phyloP scores from a whole-genome alignment of 768 basidiomycete genomes.

The Russula vinacea region DNA sequence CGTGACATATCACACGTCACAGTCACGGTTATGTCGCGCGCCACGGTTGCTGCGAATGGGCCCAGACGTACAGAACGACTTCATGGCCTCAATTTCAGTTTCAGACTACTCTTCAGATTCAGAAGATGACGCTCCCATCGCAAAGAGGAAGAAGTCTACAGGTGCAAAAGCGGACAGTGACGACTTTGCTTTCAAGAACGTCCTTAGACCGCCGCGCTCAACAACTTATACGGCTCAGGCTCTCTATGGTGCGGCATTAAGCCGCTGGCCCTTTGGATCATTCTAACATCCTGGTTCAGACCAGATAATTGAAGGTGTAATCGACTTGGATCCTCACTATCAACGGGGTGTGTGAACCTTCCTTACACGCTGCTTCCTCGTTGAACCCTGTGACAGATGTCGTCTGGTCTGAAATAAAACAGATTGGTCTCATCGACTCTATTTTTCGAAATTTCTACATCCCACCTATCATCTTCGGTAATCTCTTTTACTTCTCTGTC shows the following conservation, averaged over 20 bases:
- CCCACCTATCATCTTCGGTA: constrained; percentile 66
- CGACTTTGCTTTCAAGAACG: constrained; percentile 38
- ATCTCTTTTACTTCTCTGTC: constrained; percentile 23
- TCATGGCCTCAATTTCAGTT: constrained; percentile 21
- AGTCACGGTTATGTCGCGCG: neutral
- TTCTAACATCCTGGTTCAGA: constrained; percentile 36
- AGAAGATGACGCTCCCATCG: constrained; percentile 21
- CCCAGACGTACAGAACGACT: neutral
- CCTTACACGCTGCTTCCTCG: neutral
- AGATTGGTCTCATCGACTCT: constrained; percentile 61
- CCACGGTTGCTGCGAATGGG: no score
- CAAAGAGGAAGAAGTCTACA: constrained; percentile 18
- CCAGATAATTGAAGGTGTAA: constrained; percentile 44
- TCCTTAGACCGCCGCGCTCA: constrained; percentile 53
- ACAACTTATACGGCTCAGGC: constrained; percentile 65
- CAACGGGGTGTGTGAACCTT: constrained; percentile 48
- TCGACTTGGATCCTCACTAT: constrained; percentile 64
- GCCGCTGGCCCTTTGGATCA: neutral
- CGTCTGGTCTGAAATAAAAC: constrained; percentile 63
- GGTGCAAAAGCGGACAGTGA: constrained; percentile 31
- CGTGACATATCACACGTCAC: neutral
- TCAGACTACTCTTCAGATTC: constrained; percentile 24
- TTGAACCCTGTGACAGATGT: constrained; percentile 42
- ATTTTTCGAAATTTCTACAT: constrained; percentile 62
- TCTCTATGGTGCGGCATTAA: constrained; percentile 46